Conservation (phyloP, 1,284 basidiomycete species). For the Cystobasidium slooffiae region DNA sequence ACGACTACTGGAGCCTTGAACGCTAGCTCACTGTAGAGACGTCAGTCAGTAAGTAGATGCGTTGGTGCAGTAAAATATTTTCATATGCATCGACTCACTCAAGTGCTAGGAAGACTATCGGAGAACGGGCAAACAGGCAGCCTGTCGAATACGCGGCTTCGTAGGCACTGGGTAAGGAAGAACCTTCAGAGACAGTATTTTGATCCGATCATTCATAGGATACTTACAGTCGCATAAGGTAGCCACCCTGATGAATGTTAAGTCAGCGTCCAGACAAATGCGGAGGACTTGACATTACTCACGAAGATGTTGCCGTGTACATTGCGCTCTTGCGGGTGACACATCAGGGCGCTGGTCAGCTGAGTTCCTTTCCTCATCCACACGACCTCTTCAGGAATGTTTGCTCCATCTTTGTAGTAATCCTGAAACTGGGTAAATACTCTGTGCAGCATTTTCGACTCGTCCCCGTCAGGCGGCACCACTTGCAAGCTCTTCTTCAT, state of each 20-base stretch:
- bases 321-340: conserved; percentile 35
- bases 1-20: conserved; percentile 49
- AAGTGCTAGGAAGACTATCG: conserved; percentile 57
- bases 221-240: conserved; percentile 47
- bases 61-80: neutral
- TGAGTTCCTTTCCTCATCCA: conserved; percentile 52
- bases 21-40: conserved; percentile 46
- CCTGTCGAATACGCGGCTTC: conserved; percentile 57
- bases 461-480: conserved; percentile 56
- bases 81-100: conserved; percentile 45
- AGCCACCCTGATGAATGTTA: conserved; percentile 43
- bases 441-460: conserved; percentile 55
- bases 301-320: conserved; percentile 47
- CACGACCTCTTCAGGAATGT: conserved; percentile 46
- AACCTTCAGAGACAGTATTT: conserved; percentile 43
- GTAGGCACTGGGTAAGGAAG: conserved; percentile 54
- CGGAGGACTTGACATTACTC: neutral
- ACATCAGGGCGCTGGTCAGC: conserved; percentile 50
- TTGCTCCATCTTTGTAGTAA: conserved; percentile 44
- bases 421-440: conserved; percentile 50
- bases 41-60: neutral
- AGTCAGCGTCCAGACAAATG: neutral
- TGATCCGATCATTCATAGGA: neutral
- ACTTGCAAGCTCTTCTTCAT: conserved; percentile 52
- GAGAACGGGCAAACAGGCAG: conserved; percentile 54